Evolutionary conservation across 2,329 filamentous ascomycete genomes (phyloP), one percentile per base, ranked within the genome.

Genomic region (Fusarium tuaranense): DNA sequence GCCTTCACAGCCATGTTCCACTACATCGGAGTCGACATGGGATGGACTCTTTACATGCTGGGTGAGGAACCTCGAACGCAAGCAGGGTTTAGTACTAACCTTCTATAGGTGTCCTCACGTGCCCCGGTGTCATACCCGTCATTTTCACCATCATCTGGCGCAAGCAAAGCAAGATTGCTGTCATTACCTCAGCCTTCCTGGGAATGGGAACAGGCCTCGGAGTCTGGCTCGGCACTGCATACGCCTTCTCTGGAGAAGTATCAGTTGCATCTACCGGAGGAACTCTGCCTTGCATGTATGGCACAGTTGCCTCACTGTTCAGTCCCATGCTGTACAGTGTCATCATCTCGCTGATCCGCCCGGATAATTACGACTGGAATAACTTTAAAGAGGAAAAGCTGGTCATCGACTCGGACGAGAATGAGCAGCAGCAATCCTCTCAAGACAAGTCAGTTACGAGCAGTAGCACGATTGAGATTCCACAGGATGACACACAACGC

Each of bases 141-240:
- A 39, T 59, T 16, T 59, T 59, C 16, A 59, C 55, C 5, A 59
- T 59, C 34, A 27, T 39, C 55, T 59, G 55, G 55, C 34, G 55
- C 22, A 39, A 59, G 22, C 55, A 59, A 30, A 39, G 55, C 22
- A 59, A 59, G 55, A 3, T 25, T 46, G 69, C 63, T 34, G 87
- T 86, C 4, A 84, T 87, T 20, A 76, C 86, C 2, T 81, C 87
- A 0, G 86, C 87, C 0, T 74, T 88, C 1, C 78, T 88, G 0
- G 87, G 87, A 1, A 80, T 88, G 63, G 81, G 79, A 1, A 87
- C 86, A 0, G 87, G 86, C 0, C 77, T 89, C 4, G 83, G 81
- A 1, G 85, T 86, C 25, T 89, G 87, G 87, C 81, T 89, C 1
- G 83, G 83, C 5, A 84, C 83, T 0, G 85, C 87, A 0, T 79